Conservation (phyloP, 2,329 filamentous ascomycete species). For the Annulohypoxylon truncatum region DNA sequence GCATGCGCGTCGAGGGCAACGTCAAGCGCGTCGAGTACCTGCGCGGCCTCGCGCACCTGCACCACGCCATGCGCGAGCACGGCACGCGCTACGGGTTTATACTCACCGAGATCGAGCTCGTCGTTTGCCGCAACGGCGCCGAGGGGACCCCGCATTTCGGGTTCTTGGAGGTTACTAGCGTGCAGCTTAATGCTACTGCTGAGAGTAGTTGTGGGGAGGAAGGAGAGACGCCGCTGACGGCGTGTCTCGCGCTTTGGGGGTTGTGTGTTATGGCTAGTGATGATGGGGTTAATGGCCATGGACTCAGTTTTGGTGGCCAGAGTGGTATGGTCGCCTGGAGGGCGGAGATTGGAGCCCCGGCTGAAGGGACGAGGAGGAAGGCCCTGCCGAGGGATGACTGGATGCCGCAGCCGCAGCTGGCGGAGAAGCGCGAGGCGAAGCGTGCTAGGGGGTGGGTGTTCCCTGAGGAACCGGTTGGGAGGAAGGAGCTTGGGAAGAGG, state of each 20-base stretch:
- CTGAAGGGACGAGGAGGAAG: slow-evolving; percentile 77
- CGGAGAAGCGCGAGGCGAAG: slow-evolving; percentile 82
- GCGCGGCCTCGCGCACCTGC: slow-evolving; percentile 84
- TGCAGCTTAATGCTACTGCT: slow-evolving; percentile 64
- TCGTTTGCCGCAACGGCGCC: slow-evolving; percentile 84
- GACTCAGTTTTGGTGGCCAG: slow-evolving; percentile 55
- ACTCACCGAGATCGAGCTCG: slow-evolving; percentile 93
- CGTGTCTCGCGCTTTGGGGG: slow-evolving; percentile 80
- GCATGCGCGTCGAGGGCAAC: slow-evolving; percentile 87
- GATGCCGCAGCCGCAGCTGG: slow-evolving; percentile 79
- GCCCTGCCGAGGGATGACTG: slow-evolving; percentile 76
- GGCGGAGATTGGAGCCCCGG: slow-evolving; percentile 79
- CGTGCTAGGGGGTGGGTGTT: slow-evolving; percentile 78
- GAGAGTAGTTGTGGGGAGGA: too few relatives aligned
- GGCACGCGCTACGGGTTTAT: slow-evolving; percentile 95
- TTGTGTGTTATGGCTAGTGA: slow-evolving; percentile 77
- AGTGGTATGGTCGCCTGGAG: slow-evolving; percentile 72
- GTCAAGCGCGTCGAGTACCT: slow-evolving; percentile 91
- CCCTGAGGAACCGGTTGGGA: slow-evolving; percentile 77
- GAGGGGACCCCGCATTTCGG: slow-evolving; percentile 83
- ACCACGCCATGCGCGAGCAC: slow-evolving; percentile 93
- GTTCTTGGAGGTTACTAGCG: slow-evolving; percentile 79
- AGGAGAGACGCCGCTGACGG: slow-evolving; percentile 68
- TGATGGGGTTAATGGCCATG: slow-evolving; percentile 68
- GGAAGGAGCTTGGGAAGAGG: slow-evolving; percentile 77